phyloP scores from a whole-genome alignment of 306 rosid species.

The Lotus japonicus region DNA sequence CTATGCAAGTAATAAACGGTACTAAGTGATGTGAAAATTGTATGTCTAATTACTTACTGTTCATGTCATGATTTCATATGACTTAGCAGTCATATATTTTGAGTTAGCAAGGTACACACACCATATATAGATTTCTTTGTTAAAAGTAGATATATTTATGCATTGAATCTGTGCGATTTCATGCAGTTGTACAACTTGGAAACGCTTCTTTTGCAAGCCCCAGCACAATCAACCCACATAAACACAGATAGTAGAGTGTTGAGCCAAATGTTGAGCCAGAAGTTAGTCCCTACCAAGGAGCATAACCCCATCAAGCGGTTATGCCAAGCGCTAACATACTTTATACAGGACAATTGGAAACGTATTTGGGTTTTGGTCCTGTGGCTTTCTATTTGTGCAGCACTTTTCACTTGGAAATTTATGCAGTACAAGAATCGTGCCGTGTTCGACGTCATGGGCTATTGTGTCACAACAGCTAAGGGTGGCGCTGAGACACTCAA shows the following conservation, averaged over 20 bases:
- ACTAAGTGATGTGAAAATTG: too few relatives aligned
- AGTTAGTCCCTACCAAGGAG: conserved; percentile 56
- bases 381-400: conserved; percentile 56
- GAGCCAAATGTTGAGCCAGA: conserved; percentile 68
- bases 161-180: neutral
- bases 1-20: too few relatives aligned
- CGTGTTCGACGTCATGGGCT: conserved; percentile 70
- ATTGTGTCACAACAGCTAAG: conserved; percentile 66
- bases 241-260: conserved; percentile 43
- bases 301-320: conserved; percentile 57
- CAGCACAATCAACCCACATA: conserved; percentile 44
- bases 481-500: conserved; percentile 81
- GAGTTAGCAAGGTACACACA: too few relatives aligned
- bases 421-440: conserved; percentile 52
- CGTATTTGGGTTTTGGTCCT: conserved; percentile 60
- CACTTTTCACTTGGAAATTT: conserved; percentile 70
- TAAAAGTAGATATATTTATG: too few relatives aligned
- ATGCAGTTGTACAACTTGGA: conserved; percentile 70
- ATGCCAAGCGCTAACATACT: conserved; percentile 33
- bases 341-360: conserved; percentile 67
- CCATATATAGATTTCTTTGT: too few relatives aligned
- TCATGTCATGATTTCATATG: too few relatives aligned
- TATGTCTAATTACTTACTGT: too few relatives aligned
- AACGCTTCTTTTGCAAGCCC: conserved; percentile 63
- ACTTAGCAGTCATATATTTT: too few relatives aligned